Base-by-base conservation (phyloP, 495 filamentous ascomycete species). In the Penicillium daleae region DNA sequence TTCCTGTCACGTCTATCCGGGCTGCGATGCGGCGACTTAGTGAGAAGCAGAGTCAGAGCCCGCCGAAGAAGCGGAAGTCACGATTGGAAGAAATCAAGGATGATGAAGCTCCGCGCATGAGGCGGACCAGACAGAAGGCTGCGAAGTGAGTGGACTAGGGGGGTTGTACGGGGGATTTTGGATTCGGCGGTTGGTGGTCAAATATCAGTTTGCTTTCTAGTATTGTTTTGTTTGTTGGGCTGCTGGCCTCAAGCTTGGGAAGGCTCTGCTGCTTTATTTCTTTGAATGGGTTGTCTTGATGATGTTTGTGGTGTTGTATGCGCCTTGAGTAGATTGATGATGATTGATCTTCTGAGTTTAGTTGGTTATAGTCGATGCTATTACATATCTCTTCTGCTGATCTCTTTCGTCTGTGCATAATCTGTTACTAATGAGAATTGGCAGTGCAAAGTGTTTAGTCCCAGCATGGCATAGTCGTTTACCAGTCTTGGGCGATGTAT, bases 351-450 rank as follows among this genome's bases (percentile, higher is more conserved):
- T 21, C 27, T 22, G 17, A 13, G 29, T 29, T 35, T 0, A 3
- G 49, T 19, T 32, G 24, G 1, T 54, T 13, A 29, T 7, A 31
- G 37, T 58, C 21, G n/a, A 32, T 46, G 26, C 29, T 9, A n/a
- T 17, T 49, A 15, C 17, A 6, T 21, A 40, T 32, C 26, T 31
- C 12, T 31, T n/a, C n/a, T n/a, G n/a, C n/a, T 13, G 32, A 7
- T 31, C 13, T 6, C 27, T n/a, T 3, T n/a, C 29, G 17, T 19
- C n/a, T 21, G n/a, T 35, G 4, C 31, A 19, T 4, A 22, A 35
- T 19, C 31, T 35, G 17, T 54, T 54, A 31, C 4, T 21, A 21
- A 54, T 57, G 39, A 48, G 39, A 44, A 57, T 57, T 44, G 29
- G 13, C 46, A 5, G 6, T 29, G 22, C 26, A 6, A 3, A 6